These are phyloP conservation scores for Penicillium macrosclerotiorum DNA, from an alignment of 495 filamentous ascomycete species.

Conservation along the genomic window DNA sequence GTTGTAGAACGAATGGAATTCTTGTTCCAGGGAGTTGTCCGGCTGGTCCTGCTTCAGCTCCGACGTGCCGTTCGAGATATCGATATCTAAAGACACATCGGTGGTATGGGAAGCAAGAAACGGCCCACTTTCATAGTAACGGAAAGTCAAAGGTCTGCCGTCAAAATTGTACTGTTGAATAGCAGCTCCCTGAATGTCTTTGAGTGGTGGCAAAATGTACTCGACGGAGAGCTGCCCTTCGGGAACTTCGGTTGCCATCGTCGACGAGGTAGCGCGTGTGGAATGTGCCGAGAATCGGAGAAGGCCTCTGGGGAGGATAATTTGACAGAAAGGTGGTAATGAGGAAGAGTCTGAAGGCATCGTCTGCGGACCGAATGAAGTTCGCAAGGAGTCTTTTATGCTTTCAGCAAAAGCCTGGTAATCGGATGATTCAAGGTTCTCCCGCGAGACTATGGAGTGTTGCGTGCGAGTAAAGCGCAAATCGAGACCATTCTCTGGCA, in stretches of 20 bases:
- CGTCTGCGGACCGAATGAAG: slow-evolving; percentile 11
- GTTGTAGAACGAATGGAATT: slow-evolving; percentile 40
- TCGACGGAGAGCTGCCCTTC: slow-evolving; percentile 26
- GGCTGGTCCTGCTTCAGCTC: not conserved
- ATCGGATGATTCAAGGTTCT: slow-evolving; percentile 1
- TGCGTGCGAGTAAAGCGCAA: slow-evolving; percentile 41
- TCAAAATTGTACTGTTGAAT: slow-evolving; percentile 30
- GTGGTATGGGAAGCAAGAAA: slow-evolving; percentile 26
- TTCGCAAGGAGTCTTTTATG: slow-evolving; percentile 19
- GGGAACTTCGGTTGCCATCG: too few relatives aligned
- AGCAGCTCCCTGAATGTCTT: slow-evolving; percentile 23
- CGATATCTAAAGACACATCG: slow-evolving; percentile 33
- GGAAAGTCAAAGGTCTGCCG: slow-evolving; percentile 28
- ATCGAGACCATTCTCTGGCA: slow-evolving; percentile 41
- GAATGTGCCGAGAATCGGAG: slow-evolving; percentile 2
- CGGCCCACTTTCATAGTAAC: slow-evolving; percentile 34
- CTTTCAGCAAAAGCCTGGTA: slow-evolving; percentile 11
- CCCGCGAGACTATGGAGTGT: slow-evolving; percentile 24
- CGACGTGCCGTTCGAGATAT: slow-evolving; percentile 11
- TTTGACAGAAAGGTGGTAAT: slow-evolving; percentile 30
- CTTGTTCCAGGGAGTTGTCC: slow-evolving; percentile 13
- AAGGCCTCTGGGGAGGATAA: slow-evolving; percentile 28
- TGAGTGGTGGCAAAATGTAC: slow-evolving; percentile 37
- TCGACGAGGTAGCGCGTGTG: not conserved
- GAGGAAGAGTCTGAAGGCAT: slow-evolving; percentile 1